Base-by-base conservation (phyloP, 257 asterid species). In the Solanum bulbocastanum region DNA sequence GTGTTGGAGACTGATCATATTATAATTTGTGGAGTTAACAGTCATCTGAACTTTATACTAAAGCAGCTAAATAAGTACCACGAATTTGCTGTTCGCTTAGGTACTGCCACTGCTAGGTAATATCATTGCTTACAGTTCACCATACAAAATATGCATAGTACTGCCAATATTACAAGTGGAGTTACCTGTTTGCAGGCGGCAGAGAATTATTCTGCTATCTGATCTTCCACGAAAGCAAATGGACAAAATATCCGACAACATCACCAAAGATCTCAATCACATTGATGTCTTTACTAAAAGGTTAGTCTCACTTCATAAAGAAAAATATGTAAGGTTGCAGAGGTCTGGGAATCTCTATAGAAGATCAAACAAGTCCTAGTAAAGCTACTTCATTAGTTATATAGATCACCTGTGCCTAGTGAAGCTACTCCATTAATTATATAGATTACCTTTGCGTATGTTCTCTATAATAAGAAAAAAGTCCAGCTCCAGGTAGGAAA, bases 221-320 rank as follows among this genome's bases (percentile, higher is more conserved):
- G 99, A 97, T 94, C 97, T 97, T 83, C 99, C 99, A 39, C 93
- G 99, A 92, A 96, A 96, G 91, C 98, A 97, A 90, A 96, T 97
- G 92, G 99, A 96, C 76, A 94, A 88, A 91, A 87, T 97, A 82
- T 98, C 98, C 52, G 99, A 97, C 78, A 92, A 88, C 88, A 84
- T 95, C 72, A 91, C 95, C 87, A 97, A 95, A 92, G 99, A 97
- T 95, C 98, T 97, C 91, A 92, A 85, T 87, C 99, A 96, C 90
- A 92, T 97, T 74, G 99, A 97, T 93, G 76, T 97, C 87, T 91
- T 97, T 65, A 91, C 99, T 32, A 96, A 97, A 93, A 97, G 99
- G 99, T 97, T 30, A 49, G 71, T 18, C 27, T 49, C 30, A 4
- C 69, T 49, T 20, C 30, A 82, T 5, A 79, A 46, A 16, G 27